A percentile compares a stretch with the other conserved stretches of the same genome.
Conservation (phyloP, 2,329 filamentous ascomycete species). For the Colletotrichum eremochloae region DNA sequence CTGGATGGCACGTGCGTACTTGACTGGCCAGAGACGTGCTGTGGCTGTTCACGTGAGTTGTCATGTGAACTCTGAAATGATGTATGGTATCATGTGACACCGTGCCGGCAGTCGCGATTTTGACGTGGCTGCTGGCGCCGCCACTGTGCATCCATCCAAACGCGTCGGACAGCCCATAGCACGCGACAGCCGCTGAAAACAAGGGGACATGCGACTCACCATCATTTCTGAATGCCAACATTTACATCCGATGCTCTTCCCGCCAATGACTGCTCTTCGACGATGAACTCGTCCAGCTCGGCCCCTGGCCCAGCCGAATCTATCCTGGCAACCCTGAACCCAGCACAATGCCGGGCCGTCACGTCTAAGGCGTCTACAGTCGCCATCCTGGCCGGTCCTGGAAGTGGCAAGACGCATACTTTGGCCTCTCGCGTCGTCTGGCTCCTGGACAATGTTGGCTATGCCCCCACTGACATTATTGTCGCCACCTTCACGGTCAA, state of each 20-base stretch:
- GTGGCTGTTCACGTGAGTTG: rapidly evolving
- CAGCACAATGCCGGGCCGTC: conserved; percentile 68
- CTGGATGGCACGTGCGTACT: conserved; percentile 6
- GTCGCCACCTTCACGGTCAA: conserved; percentile 99
- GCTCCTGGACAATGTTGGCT: conserved; percentile 78
- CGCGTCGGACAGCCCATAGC: conserved; percentile 18
- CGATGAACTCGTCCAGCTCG: conserved; percentile 40
- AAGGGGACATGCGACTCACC: neutral
- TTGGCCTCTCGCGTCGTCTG: conserved; percentile 93
- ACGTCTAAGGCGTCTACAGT: conserved; percentile 67
- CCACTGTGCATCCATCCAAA: neutral
- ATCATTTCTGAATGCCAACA: neutral
- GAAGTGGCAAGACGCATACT: conserved; percentile 93
- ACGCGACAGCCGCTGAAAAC: neutral
- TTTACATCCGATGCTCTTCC: neutral
- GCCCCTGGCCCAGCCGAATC: conserved; percentile 43
- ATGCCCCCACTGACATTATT: conserved; percentile 87
- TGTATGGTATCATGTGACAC: conserved; percentile 20
- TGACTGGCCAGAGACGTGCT: neutral
- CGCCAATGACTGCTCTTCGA: conserved; percentile 22
- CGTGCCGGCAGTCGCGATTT: conserved; percentile 19
- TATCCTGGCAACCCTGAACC: conserved; percentile 65
- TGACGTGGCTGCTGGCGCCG: neutral
- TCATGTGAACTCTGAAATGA: rapidly evolving
- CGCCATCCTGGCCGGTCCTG: conserved; percentile 76